Percentiles rank a stretch among this genome's conserved stretches.
These are phyloP conservation scores for Euphrasia confusa DNA, from an alignment of 257 asterid genomes.

Conservation along the genomic window DNA sequence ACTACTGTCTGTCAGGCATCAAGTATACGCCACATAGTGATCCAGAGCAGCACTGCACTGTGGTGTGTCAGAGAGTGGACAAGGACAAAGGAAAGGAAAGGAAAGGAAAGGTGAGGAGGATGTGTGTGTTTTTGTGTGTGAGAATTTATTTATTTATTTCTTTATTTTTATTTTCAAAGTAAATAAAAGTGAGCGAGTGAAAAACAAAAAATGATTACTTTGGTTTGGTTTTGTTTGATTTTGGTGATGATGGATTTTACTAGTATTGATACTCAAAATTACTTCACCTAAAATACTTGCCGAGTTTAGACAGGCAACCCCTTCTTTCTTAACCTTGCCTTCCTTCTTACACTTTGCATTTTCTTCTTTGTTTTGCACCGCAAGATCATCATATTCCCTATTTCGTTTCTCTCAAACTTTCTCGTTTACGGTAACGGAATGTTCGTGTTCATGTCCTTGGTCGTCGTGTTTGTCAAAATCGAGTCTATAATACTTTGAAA, in stretches of 20 bases:
- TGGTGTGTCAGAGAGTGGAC: conserved; percentile 58
- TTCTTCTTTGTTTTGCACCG: not conserved
- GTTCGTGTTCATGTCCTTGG: no score
- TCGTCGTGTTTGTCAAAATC: no score
- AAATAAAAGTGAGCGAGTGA: conserved; percentile 19
- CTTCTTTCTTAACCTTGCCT: conserved; percentile 9
- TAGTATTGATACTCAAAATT: conserved; percentile 18
- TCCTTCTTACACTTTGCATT: conserved; percentile 23
- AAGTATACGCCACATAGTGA: conserved; percentile 64
- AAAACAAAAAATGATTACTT: not conserved
- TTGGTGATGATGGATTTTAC: not conserved
- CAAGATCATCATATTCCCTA: no score
- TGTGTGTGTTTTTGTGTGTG: conserved; percentile 9
- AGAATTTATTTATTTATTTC: not conserved
- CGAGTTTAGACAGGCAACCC: conserved; percentile 29
- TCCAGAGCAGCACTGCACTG: conserved; percentile 28
- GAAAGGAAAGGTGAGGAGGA: not conserved
- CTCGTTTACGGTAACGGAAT: no score
- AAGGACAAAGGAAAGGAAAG: conserved; percentile 24
- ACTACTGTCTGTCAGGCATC: conserved; percentile 76
- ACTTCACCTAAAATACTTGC: conserved; percentile 28
- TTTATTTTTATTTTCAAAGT: not conserved
- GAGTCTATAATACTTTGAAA: no score
- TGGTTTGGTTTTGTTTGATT: no score
- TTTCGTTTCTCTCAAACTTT: no score